Base-by-base conservation (phyloP, 2,329 filamentous ascomycete genomes). In the Geoglossum cookeanum region DNA sequence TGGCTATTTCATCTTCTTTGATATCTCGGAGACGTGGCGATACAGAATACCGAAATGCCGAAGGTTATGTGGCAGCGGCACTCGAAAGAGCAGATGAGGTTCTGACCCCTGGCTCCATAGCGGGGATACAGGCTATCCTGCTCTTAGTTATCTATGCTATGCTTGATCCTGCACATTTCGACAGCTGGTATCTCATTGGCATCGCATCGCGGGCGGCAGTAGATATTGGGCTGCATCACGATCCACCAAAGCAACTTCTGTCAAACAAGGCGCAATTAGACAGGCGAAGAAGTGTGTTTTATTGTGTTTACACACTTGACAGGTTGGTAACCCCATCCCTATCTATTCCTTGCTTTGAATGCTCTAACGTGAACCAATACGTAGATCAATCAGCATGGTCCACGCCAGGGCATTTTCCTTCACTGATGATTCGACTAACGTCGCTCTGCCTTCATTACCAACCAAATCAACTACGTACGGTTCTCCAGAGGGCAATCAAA, bases 121-220 rank as follows among this genome's bases (percentile, higher is more conserved):
- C 80, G 1, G 91, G 92, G 63, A 88, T 97, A 15, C 90, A 95
- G 67, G 89, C 89, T 0, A 75, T 97, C 27, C 71, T 96, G 1
- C 75, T 97, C 1, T 78, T 97, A 56, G 89, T 88, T 0, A 82
- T 94, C 63, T 97, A 95, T 68, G 84, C 91, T 2, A 85, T 92
- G 73, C 75, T 95, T 55, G 90, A 97, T 64, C 90, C 91, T 1
- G 80, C 83, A 47, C 88, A 94, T 66, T 96, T 95, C 65, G 89
- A 95, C 65, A 88, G 85, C 64, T 97, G 92, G 90, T 90, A 92
- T 61, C 71, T 96, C 60, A 86, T 96, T 58, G 92, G 91, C 5
- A 90, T 92, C 67, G 90, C 91, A 5, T 87, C 87, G 45, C 81
- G 91, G 58, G 87, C 89, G 4, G 82, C 91, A 65, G 79, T 96